Evolutionary conservation across 2,329 filamentous ascomycete genomes (phyloP).

Genomic region (Blastomyces emzantsi): DNA sequence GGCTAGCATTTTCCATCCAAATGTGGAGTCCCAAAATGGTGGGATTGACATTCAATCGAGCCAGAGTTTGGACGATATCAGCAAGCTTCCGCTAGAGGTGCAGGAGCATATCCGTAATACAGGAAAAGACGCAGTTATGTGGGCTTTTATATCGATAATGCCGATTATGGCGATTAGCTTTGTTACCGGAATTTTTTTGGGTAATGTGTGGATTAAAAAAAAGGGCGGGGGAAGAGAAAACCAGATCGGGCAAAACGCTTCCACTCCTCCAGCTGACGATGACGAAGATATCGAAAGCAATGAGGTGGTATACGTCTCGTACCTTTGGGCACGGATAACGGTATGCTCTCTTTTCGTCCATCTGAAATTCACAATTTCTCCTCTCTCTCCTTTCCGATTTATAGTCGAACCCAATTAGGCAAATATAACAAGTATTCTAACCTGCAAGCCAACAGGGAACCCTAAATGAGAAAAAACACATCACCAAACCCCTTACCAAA

Average conservation of each 20-base stretch:
- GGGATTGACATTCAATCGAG: slow-evolving; percentile 26
- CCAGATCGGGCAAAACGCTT: slow-evolving; percentile 12
- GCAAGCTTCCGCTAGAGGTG: slow-evolving; percentile 25
- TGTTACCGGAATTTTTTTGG: slow-evolving; percentile 38
- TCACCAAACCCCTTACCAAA: slow-evolving; percentile 19
- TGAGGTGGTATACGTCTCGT: slow-evolving; percentile 27
- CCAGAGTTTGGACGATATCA: slow-evolving; percentile 32
- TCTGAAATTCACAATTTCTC: background rate
- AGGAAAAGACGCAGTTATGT: slow-evolving; percentile 52
- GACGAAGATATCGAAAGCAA: slow-evolving; percentile 17
- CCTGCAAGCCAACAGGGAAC: slow-evolving; percentile 16
- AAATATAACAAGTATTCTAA: background rate
- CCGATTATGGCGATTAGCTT: slow-evolving; percentile 49
- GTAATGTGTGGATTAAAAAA: slow-evolving; percentile 46
- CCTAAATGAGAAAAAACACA: slow-evolving; percentile 21
- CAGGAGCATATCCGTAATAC: slow-evolving; percentile 35
- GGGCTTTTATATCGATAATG: slow-evolving; percentile 54
- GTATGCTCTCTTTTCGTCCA: slow-evolving; percentile 14
- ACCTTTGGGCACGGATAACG: slow-evolving; percentile 26
- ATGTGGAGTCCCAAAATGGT: slow-evolving; percentile 24
- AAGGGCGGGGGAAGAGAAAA: slow-evolving; percentile 20
- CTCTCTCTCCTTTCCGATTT: background rate
- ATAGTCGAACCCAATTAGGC: background rate
- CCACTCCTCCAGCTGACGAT: background rate
- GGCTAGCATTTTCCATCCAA: slow-evolving; percentile 19